Percentiles rank a stretch among this genome's conserved stretches.
Evolutionary conservation across 2,329 filamentous ascomycete genomes (phyloP).

Genomic region (Venturia carpophila): DNA sequence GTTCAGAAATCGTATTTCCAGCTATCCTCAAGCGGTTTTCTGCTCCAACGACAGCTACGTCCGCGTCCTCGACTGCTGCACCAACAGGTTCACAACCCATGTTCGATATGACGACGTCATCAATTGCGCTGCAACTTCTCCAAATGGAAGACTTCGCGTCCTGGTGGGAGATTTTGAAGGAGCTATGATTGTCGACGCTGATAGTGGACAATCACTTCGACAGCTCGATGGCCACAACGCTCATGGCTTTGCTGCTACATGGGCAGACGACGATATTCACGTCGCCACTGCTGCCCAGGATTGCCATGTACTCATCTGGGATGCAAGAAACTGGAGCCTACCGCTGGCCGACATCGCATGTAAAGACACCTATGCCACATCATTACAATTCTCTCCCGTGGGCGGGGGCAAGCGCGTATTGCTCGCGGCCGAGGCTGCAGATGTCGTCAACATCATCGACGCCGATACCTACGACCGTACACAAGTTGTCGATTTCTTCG

Average conservation of each 20-base stretch:
- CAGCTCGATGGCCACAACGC: constrained; percentile 57
- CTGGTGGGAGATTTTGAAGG: constrained; percentile 63
- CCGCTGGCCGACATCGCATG: constrained; percentile 50
- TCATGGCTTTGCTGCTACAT: constrained; percentile 69
- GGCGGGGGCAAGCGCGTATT: constrained; percentile 61
- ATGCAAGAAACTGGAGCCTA: constrained; percentile 60
- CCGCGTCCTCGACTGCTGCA: constrained; percentile 47
- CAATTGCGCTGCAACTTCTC: constrained; percentile 66
- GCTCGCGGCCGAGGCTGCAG: constrained; percentile 67
- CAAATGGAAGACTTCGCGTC: constrained; percentile 62
- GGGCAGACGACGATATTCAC: constrained; percentile 69
- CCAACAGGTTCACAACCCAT: constrained; percentile 51
- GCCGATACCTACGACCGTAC: constrained; percentile 55
- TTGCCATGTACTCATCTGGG: constrained; percentile 65
- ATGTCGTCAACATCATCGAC: constrained; percentile 64
- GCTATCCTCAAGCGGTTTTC: constrained; percentile 45
- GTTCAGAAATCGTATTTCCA: constrained; percentile 40
- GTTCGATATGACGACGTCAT: constrained; percentile 53
- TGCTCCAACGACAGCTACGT: constrained; percentile 51
- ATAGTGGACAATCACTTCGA: constrained; percentile 52
- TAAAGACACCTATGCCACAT: constrained; percentile 61
- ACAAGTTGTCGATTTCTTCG: constrained; percentile 67
- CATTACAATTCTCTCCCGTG: constrained; percentile 62
- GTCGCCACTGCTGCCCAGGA: constrained; percentile 74
- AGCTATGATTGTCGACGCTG: constrained; percentile 61